Conservation (phyloP, 495 filamentous ascomycete species). For the Penicillium cosmopolitanum region DNA sequence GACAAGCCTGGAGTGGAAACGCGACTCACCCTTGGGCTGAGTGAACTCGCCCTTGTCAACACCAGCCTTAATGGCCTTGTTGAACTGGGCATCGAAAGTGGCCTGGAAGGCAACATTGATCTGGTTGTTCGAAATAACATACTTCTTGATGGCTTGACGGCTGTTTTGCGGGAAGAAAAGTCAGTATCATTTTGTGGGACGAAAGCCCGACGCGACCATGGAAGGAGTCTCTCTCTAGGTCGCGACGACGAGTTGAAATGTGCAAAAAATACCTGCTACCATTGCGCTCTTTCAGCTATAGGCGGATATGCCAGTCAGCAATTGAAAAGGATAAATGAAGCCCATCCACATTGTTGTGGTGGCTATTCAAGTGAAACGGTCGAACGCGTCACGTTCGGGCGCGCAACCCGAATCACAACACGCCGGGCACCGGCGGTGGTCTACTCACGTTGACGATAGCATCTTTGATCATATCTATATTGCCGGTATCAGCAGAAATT, state of each 20-base stretch:
- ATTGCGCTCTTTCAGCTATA: slow-evolving; percentile 68
- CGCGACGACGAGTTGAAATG: slow-evolving; percentile 17
- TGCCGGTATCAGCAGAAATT: slow-evolving; percentile 48
- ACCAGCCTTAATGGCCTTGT: slow-evolving; percentile 85
- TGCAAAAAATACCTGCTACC: slow-evolving; percentile 60
- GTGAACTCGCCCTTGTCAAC: slow-evolving; percentile 88
- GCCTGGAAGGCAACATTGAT: slow-evolving; percentile 66
- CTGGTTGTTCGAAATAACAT: slow-evolving; percentile 94
- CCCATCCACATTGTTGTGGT: slow-evolving; percentile 28
- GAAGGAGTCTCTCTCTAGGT: not conserved
- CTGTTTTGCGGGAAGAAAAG: slow-evolving; percentile 47
- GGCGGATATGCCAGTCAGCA: slow-evolving; percentile 38
- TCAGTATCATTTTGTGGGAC: slow-evolving; percentile 15
- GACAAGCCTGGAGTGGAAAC: not conserved
- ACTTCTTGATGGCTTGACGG: slow-evolving; percentile 97
- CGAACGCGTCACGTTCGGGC: slow-evolving; percentile 52
- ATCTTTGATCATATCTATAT: slow-evolving; percentile 70
- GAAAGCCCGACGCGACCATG: slow-evolving; percentile 7
- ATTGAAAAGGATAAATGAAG: slow-evolving; percentile 19
- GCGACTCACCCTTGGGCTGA: slow-evolving; percentile 88
- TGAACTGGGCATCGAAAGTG: slow-evolving; percentile 90
- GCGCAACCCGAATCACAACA: slow-evolving; percentile 41
- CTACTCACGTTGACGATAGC: slow-evolving; percentile 67
- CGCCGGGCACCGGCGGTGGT: slow-evolving; percentile 39
- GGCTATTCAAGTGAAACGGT: slow-evolving; percentile 25